Evolutionary conservation across 768 basidiomycete genomes (phyloP), one percentile per base, ranked within the genome.

Genomic region (Porpolomopsis calyptriformis): DNA sequence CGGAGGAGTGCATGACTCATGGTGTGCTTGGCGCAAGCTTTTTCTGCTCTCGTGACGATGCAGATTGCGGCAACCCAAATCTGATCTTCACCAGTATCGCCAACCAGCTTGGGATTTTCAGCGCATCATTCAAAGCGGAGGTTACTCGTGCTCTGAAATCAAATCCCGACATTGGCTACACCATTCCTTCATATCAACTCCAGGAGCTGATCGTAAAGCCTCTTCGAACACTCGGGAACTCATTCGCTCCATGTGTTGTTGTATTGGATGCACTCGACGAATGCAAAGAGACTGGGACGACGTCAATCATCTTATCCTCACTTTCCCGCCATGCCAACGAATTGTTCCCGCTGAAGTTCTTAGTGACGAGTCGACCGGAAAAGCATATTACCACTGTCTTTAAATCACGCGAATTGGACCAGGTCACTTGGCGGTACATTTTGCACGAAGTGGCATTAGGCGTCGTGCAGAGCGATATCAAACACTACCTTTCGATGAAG

Each of bases 41-140:
- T 49, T 67, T 67, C 50, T 65, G 67, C 52, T 65, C 59, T 0
- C 49, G 58, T 18, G 52, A 54, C 14, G 58, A 59, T 29, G 34
- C 49, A 12, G 55, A 52, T 22, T 52, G 62, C 7, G 55, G 53
- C 1, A 51, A 53, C 5, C 55, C 54, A 2, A 51, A 45, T 18
- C 49, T 51, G 7, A 49, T 68, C 4, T 31, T 31, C 29, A 31
- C 29, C 29, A 31, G 7, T 7, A 31, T 31, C 29, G 59, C 58
- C 1, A 59, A 54, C 2, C 65, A 67, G 24, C 47, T 67, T 2
- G 51, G 52, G 4, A 20, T 45, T 1, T 31, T 33, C 7, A 26
- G 41, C 47, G 42, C 45, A 20, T 24, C 14, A 14, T 40, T 45
- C 16, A 46, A 34, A n/a, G 27, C 20, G 2, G 14, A 40, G 3